Base-by-base conservation (phyloP, 2,329 filamentous ascomycete genomes). In the Ophiostoma perfectum region DNA sequence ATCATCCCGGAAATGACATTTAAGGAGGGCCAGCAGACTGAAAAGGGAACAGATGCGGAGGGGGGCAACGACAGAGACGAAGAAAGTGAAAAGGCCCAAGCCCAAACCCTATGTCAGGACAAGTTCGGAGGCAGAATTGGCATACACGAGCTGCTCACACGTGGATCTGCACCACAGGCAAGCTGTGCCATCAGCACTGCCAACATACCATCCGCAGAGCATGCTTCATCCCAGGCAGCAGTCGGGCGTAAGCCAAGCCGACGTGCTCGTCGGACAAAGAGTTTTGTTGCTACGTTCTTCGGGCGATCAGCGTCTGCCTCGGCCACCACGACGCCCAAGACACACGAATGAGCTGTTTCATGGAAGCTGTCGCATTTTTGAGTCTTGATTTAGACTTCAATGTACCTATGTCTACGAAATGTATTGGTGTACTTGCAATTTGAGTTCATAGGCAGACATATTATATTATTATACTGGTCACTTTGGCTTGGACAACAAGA, bases 271-370 rank as follows among this genome's bases (percentile, higher is more conserved):
- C 75, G 77, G 65, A 79, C 78, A 71, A 83, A 79, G 74, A 84
- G 81, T 71, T 83, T 84, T 62, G 79, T 83, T 45, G 77, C 80
- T 3, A 76, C 75, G 3, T 72, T 84, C 9, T 82, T 84, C 73
- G 76, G 78, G 12, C 76, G 74, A 38, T 64, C 62, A 3, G 39
- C 36, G n/a, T 64, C 62, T 41, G 11, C 36, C 3, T 62, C 63
- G n/a, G 63, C 42, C 39, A 16, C 41, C 3, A 14, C 42, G 4
- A 5, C 63, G 5, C 16, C n/a, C 63, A 64, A 38, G 4, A 45
- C 47, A 5, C n/a, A 27, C 7, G 63, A 64, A n/a, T 27, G 27
- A 27, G 27, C 27, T 27, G 27, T 27, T 27, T 27, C 27, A 27
- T 27, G 27, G 27, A 27, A 27, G 27, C 27, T 27, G 27, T 27